Evolutionary conservation across 495 filamentous ascomycete species (phyloP).

Genomic region (Mycothermus thermophilus): DNA sequence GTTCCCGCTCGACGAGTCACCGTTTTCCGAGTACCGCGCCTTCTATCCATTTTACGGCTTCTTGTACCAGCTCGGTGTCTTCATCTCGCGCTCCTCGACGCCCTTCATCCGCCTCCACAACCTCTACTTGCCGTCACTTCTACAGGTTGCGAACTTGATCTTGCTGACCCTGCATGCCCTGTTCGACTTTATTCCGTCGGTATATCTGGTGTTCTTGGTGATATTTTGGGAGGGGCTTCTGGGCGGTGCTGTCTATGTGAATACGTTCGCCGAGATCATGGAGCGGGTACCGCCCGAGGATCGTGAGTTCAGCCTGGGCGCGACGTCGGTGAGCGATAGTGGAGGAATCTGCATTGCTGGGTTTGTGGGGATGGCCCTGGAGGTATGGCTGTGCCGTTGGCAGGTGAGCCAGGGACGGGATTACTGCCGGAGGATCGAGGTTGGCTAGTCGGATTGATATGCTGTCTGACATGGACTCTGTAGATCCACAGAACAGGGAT

Average conservation of each 20-base stretch:
- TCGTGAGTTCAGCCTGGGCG: slow-evolving; percentile 78
- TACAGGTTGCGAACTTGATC: slow-evolving; percentile 67
- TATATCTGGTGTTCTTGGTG: slow-evolving; percentile 68
- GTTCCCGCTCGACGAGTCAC: slow-evolving; percentile 60
- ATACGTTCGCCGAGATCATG: slow-evolving; percentile 85
- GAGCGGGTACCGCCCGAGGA: slow-evolving; percentile 62
- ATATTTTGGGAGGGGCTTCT: slow-evolving; percentile 95
- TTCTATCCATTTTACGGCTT: slow-evolving; percentile 85
- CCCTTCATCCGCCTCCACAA: slow-evolving; percentile 71
- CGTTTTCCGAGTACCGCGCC: slow-evolving; percentile 68
- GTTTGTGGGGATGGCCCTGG: slow-evolving; percentile 72
- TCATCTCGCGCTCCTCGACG: slow-evolving; percentile 79
- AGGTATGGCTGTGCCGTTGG: slow-evolving; percentile 67
- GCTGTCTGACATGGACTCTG: not conserved
- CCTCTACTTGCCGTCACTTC: slow-evolving; percentile 69
- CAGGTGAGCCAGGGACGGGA: slow-evolving; percentile 64
- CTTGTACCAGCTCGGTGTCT: slow-evolving; percentile 88
- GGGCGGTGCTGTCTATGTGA: slow-evolving; percentile 85
- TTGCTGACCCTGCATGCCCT: slow-evolving; percentile 63
- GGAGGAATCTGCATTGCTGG: slow-evolving; percentile 83
- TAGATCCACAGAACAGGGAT: too few relatives aligned
- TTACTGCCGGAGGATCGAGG: slow-evolving; percentile 47
- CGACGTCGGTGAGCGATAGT: slow-evolving; percentile 84
- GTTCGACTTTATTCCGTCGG: slow-evolving; percentile 62
- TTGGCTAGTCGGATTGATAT: slow-evolving; percentile 9